phyloP scores from a whole-genome alignment of 371 early-diverging fungal species.

The Haplosporangium sp. region DNA sequence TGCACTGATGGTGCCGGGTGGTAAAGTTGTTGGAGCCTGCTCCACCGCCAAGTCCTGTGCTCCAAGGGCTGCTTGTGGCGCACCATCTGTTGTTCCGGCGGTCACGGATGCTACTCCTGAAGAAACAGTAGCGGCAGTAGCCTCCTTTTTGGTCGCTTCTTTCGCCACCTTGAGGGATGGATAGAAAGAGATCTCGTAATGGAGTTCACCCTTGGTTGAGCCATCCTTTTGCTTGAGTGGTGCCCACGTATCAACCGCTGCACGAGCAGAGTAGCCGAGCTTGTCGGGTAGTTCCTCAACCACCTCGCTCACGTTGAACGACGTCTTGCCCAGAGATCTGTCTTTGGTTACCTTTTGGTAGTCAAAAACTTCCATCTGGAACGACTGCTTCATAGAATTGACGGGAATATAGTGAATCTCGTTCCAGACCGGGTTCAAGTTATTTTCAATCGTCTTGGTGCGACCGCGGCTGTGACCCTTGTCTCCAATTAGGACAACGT shows the following conservation, averaged over 20 bases:
- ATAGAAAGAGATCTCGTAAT: constrained; percentile 72
- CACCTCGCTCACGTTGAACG: constrained; percentile 59
- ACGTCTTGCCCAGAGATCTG: constrained; percentile 71
- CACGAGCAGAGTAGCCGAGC: constrained; percentile 56
- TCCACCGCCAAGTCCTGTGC: too few relatives aligned
- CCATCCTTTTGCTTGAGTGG: constrained; percentile 71
- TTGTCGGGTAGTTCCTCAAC: constrained; percentile 59
- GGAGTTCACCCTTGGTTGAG: constrained; percentile 68
- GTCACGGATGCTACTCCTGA: not conserved
- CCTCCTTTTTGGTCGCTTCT: constrained; percentile 36
- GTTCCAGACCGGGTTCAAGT: constrained; percentile 89
- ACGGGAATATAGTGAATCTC: constrained; percentile 80
- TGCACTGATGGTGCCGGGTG: constrained; percentile 31
- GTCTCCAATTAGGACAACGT: constrained; percentile 74
- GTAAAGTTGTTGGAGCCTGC: constrained; percentile 2
- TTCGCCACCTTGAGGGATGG: constrained; percentile 69
- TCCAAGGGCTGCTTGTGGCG: not conserved
- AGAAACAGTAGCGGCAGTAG: constrained; percentile 33
- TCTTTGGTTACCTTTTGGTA: constrained; percentile 72
- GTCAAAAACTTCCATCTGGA: constrained; percentile 83
- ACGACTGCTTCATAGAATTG: constrained; percentile 70
- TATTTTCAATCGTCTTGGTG: constrained; percentile 77
- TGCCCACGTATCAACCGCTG: constrained; percentile 64
- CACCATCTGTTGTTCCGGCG: constrained; percentile 20
- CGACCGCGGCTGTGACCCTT: constrained; percentile 64